Conservation (phyloP, 164 flowering plant genomes). For the Liquidambar formosana region DNA sequence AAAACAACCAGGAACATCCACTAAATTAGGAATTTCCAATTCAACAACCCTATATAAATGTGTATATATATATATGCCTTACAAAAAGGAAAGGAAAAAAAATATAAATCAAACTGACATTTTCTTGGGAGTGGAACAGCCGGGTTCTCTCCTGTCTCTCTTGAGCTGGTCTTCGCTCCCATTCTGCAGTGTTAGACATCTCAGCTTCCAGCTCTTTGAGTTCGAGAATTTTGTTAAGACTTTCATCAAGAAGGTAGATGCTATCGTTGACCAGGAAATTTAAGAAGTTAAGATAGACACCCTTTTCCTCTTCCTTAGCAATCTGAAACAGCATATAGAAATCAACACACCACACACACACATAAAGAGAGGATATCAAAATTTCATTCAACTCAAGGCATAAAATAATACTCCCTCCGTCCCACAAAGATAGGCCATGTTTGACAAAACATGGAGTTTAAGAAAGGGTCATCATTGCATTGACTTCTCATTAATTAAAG, state of each 20-base stretch:
- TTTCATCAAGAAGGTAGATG: constrained; percentile 95
- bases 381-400: not conserved
- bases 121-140: constrained; percentile 87
- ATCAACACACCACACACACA: not conserved
- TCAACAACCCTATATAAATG: not conserved
- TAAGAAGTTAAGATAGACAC: constrained; percentile 91
- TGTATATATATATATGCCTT: not conserved
- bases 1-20: constrained; percentile 12
- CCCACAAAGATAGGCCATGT: too few species aligned
- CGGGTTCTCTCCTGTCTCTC: constrained; percentile 98
- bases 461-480: too few species aligned
- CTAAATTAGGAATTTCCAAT: not conserved
- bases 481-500: too few species aligned
- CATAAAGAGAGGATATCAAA: not conserved
- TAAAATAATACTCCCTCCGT: too few species aligned
- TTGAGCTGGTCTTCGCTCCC: constrained; percentile 92
- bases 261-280: constrained; percentile 97
- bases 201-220: constrained; percentile 92
- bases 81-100: not conserved
- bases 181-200: constrained; percentile 86
- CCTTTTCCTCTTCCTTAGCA: constrained; percentile 97
- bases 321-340: constrained; percentile 48
- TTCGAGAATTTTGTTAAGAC: constrained; percentile 96
- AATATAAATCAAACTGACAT: constrained; percentile 48
- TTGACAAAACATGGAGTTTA: too few species aligned